These are phyloP conservation scores for Lathyrus oleraceus DNA, from an alignment of 306 rosid genomes.

Conservation along the genomic window DNA sequence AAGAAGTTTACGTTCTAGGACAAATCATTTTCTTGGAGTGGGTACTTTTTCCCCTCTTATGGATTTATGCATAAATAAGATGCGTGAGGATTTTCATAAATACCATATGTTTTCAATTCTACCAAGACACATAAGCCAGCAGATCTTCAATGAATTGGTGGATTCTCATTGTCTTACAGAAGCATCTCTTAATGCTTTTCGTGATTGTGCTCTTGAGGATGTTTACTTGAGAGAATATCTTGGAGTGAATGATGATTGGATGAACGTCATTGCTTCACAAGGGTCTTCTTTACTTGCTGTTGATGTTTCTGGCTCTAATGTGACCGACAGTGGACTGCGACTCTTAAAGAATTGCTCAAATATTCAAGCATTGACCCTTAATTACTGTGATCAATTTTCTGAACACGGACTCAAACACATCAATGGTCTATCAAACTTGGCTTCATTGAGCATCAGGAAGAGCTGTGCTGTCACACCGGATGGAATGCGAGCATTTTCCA, in stretches of 20 bases:
- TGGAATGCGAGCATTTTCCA: conserved; percentile 65
- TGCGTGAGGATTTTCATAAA: conserved; percentile 59
- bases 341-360: too few species aligned
- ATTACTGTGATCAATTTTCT: too few species aligned
- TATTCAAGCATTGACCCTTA: too few species aligned
- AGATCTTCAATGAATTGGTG: conserved; percentile 62
- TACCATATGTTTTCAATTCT: conserved; percentile 52
- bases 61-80: conserved; percentile 59
- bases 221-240: conserved; percentile 57
- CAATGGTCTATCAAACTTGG: too few species aligned
- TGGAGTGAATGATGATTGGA: conserved; percentile 67
- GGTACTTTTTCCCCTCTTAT: conserved; percentile 53
- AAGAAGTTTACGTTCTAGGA: conserved; percentile 13
- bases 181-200: conserved; percentile 51
- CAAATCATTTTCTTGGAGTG: conserved; percentile 38
- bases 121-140: conserved; percentile 72
- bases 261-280: conserved; percentile 65
- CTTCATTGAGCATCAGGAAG: conserved; percentile 61
- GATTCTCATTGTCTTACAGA: conserved; percentile 57
- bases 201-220: conserved; percentile 78
- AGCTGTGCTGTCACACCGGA: conserved; percentile 55
- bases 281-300: conserved; percentile 59
- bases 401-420: too few species aligned
- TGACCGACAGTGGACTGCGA: too few species aligned
- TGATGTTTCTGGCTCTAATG: conserved; percentile 60